Evolutionary conservation across 129 eudicot genomes (phyloP).

Genomic region (Flaveria trinervia): DNA sequence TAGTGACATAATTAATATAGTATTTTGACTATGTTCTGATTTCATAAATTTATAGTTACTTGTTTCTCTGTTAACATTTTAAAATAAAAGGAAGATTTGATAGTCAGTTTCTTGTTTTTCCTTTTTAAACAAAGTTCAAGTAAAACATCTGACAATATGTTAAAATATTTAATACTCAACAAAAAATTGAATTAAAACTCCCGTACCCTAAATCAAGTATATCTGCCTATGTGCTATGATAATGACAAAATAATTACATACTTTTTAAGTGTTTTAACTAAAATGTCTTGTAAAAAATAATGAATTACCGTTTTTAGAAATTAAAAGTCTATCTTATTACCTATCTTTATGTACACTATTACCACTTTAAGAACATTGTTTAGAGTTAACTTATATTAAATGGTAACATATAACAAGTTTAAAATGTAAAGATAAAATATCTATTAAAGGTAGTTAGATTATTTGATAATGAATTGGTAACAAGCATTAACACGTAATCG

Average conservation of each 20-base stretch:
- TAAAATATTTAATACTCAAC: background rate
- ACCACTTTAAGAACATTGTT: background rate
- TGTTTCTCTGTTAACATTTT: background rate
- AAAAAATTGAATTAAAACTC: background rate
- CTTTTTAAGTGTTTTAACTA: background rate
- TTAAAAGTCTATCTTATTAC: background rate
- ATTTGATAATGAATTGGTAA: no score
- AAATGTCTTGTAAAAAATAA: background rate
- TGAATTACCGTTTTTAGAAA: background rate
- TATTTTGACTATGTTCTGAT: background rate
- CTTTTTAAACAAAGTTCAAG: background rate
- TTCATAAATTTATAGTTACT: background rate
- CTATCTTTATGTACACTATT: background rate
- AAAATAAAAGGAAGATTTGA: background rate
- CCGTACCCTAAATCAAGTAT: background rate
- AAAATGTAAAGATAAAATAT: no score
- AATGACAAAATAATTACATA: background rate
- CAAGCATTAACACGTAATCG: no score
- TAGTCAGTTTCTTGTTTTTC: conserved; percentile 3
- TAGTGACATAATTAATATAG: background rate
- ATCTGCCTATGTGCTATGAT: background rate
- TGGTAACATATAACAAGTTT: background rate
- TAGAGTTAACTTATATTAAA: background rate
- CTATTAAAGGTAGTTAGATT: no score
- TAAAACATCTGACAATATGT: background rate